phyloP scores from a whole-genome alignment of 306 rosid genomes.

The Lotus japonicus region DNA sequence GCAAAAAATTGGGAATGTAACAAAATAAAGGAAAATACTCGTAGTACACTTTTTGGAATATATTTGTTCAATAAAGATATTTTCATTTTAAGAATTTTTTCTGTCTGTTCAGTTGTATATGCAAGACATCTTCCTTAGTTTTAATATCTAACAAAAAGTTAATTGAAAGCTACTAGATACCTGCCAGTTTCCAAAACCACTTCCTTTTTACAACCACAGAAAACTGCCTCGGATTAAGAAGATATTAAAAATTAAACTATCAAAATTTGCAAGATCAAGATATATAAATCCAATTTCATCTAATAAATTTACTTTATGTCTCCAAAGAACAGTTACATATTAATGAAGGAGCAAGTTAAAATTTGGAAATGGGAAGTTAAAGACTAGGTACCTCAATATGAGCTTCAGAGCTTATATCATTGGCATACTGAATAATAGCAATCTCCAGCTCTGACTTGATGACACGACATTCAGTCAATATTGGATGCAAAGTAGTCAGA shows the following conservation, averaged over 20 bases:
- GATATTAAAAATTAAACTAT: background rate
- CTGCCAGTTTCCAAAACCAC: background rate
- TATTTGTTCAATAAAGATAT: background rate
- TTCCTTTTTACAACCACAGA: background rate
- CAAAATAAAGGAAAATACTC: background rate
- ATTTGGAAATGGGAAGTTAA: background rate
- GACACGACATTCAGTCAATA: conserved; percentile 87
- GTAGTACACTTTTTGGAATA: background rate
- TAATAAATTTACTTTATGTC: background rate
- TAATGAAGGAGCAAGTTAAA: background rate
- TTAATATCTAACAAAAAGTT: background rate
- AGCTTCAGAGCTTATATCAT: conserved; percentile 92
- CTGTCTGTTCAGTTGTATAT: background rate
- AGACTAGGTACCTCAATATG: conserved; percentile 63
- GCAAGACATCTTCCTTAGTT: background rate
- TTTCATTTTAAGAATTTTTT: background rate
- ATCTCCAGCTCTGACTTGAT: conserved; percentile 80
- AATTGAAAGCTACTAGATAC: background rate
- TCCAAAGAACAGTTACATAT: conserved; percentile 14
- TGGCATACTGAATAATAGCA: conserved; percentile 77
- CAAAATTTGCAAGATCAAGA: background rate
- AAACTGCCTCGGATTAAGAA: background rate
- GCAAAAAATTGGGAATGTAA: background rate
- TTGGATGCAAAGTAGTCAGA: conserved; percentile 69
- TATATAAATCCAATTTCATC: background rate